These are phyloP conservation scores for Diplodia scrobiculata DNA, from an alignment of 2,329 filamentous ascomycete genomes.

Conservation along the genomic window DNA sequence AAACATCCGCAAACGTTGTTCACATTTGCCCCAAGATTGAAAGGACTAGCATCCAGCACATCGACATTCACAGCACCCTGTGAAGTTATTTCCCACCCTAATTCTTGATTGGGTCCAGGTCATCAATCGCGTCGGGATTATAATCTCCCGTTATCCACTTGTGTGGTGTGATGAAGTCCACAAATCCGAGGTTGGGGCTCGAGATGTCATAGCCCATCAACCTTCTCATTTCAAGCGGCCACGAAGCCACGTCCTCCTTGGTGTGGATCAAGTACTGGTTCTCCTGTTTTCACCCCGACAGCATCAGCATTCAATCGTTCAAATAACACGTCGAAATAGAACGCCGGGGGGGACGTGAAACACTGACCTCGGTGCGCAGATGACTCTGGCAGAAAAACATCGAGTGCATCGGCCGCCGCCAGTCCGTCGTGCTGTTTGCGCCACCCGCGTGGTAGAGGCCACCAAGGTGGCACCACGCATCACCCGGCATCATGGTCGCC, in stretches of 20 bases:
- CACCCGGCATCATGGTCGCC: slow-evolving; percentile 47
- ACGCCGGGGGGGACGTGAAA: not conserved
- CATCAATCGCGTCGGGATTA: slow-evolving; percentile 10
- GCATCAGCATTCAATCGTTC: not conserved
- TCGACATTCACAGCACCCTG: not conserved
- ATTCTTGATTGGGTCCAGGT: slow-evolving; percentile 25
- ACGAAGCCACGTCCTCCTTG: slow-evolving; percentile 24
- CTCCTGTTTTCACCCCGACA: not conserved
- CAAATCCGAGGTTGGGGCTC: slow-evolving; percentile 28
- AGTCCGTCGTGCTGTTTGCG: slow-evolving; percentile 38
- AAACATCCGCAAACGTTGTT: not conserved
- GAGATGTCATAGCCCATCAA: slow-evolving; percentile 27
- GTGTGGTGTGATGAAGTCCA: slow-evolving; percentile 27
- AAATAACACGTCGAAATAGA: too few species aligned
- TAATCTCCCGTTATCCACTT: slow-evolving; percentile 19
- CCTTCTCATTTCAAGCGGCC: slow-evolving; percentile 12
- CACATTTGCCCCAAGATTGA: not conserved
- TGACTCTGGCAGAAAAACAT: slow-evolving; percentile 28
- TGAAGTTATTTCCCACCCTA: not conserved
- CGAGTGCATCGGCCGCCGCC: slow-evolving; percentile 29
- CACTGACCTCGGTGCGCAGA: slow-evolving; percentile 15
- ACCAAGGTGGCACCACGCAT: slow-evolving; percentile 47
- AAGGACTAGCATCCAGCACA: not conserved
- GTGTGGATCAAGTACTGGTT: slow-evolving; percentile 25
- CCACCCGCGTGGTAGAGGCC: slow-evolving; percentile 49